These are phyloP conservation scores for Daldinia childiae DNA, from an alignment of 495 filamentous ascomycete genomes.

Conservation along the genomic window DNA sequence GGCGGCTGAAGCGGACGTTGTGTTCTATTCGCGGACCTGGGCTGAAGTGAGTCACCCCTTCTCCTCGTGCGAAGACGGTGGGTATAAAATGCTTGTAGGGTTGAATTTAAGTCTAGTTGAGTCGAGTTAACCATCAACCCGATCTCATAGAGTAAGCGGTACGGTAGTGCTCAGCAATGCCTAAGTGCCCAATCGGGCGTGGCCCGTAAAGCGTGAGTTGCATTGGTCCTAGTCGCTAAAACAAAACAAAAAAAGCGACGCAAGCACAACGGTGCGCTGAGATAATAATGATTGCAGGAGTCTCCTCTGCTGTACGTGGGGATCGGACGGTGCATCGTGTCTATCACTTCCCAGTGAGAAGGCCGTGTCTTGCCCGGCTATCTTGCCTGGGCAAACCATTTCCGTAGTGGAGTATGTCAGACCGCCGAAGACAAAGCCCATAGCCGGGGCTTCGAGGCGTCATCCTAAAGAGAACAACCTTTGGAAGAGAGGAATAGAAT, in stretches of 20 bases:
- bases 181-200: constrained; percentile 56
- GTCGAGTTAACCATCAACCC: constrained; percentile 21
- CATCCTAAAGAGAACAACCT: constrained; percentile 1
- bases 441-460: constrained; percentile 1
- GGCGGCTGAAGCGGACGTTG: constrained; percentile 69
- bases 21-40: constrained; percentile 78
- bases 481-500: background rate
- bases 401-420: constrained; percentile 70
- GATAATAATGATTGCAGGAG: constrained; percentile 54
- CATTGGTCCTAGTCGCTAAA: constrained; percentile 28
- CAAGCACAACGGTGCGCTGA: constrained; percentile 42
- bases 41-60: constrained; percentile 64
- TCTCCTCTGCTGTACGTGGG: constrained; percentile 74
- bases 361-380: constrained; percentile 58
- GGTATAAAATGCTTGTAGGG: constrained; percentile 7
- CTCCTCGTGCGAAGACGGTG: constrained; percentile 26
- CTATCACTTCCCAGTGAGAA: constrained; percentile 52
- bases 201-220: constrained; percentile 57
- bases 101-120: constrained; percentile 3
- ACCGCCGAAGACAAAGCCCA: constrained; percentile 26
- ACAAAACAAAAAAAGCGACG: constrained; percentile 13
- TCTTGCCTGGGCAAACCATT: constrained; percentile 48
- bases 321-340: constrained; percentile 65
- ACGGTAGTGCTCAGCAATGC: constrained; percentile 61
- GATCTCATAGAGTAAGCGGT: constrained; percentile 55